Evolutionary conservation across 1,284 basidiomycete species (phyloP), one percentile per base, ranked within the genome.

Genomic region (Ganoderma sp.): DNA sequence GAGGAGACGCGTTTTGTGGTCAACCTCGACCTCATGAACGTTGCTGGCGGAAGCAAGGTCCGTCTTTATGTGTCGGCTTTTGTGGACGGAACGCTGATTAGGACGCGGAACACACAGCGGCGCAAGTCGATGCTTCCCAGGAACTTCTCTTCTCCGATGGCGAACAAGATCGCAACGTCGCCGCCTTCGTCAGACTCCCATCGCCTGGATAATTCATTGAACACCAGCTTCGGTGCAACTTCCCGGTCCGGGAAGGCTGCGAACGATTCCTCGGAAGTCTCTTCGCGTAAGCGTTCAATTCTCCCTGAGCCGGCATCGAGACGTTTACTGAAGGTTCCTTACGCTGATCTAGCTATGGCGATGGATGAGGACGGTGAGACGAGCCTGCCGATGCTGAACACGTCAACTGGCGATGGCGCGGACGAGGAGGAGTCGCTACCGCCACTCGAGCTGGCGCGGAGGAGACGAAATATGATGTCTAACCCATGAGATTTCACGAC

Each of bases 41-140:
- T 93, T 32, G 89, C 90, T 4, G 87, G 87, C 19, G 81, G 80
- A 43, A 86, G 86, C 73, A 93, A 92, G 85, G 93, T 92, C 32
- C 37, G 71, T 63, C 7, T 10, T 42, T 8, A 22, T 8, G 7
- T 14, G 32, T 43, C n/a, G 59, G 41, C 28, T 58, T 65, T 34
- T 65, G 54, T 52, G 34, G 58, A 69, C 32, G 70, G 28, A 41
- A 17, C 32, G 19, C 43, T 61, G 28, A 42, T 52, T 39, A 45
- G 59, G 62, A 28, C n/a, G 68, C 61, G 12, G 48, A 7, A 2
- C 59, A 32, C 34, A 42, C 66, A 89, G 87, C 81, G 84, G 52
- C 83, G 88, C 25, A 85, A 85, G 66, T 87, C 92, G 9, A 90
- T 94, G 87, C 82, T 93, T 63, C 90, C 91, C 0, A 89, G 87